Evolutionary conservation across 2,329 filamentous ascomycete species (phyloP), one percentile per base, ranked within the genome.

Genomic region (Fusarium penzigii): DNA sequence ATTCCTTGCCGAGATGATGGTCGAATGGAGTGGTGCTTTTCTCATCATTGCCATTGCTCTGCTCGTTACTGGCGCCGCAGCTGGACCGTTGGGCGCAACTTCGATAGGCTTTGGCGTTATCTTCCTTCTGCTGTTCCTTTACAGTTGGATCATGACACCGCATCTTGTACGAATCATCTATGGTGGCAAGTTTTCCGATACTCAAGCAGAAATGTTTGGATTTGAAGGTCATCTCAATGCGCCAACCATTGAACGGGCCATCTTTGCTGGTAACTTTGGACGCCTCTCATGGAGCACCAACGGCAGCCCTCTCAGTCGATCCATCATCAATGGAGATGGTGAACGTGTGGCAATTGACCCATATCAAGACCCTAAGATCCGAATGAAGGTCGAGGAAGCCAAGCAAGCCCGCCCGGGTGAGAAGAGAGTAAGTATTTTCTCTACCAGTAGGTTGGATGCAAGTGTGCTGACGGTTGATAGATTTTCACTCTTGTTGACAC

Each of bases 401-500:
- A 68, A 57, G 46, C 46, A 55, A 39, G 67, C 66, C 17, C 52
- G 50, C 8, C 66, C 67, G 1, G 66, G 63, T 1, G 59, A 69
- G 7, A 62, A 59, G 58, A 62, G 66, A 47, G 67, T 66, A 51
- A 58, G 63, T 53, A 36, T 9, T 16, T 20, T 6, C 6, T n/a
- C 8, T 4, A 16, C 5, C 17, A 12, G 34, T 12, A 20, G 1
- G 17, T 17, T 9, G 11, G 25, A 13, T n/a, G 20, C 5, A n/a
- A 0, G 1, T 16, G 41, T 10, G 29, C 58, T 59, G 29, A 61
- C 42, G n/a, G 10, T 17, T 7, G 5, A 2, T 42, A 66, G 59
- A 58, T 70, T 29, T 73, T 73, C 36, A 73, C 71, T 2, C 64
- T 73, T 13, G 67, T 72, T 0, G 71, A 73, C 36, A 72, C 69